phyloP scores from a whole-genome alignment of 352 stramenopile genomes.

The Phytophthora aleatoria region DNA sequence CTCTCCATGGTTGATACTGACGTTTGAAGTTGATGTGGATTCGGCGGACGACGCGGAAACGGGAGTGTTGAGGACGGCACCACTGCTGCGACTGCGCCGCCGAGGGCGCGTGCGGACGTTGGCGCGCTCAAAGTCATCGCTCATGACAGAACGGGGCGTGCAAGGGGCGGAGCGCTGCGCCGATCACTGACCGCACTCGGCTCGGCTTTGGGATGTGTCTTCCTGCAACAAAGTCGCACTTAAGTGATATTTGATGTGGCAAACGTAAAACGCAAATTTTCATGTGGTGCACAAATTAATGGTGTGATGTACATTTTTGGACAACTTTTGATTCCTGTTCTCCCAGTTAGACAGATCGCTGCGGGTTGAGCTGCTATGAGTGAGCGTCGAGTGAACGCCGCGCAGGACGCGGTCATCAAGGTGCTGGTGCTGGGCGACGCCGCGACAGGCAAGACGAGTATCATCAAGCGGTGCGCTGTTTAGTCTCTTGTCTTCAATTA shows the following conservation, averaged over 20 bases:
- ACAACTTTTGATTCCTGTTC: slow-evolving; percentile 7
- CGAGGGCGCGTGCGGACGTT: slow-evolving; percentile 29
- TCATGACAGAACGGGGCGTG: slow-evolving; percentile 19
- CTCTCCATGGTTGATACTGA: slow-evolving; percentile 12
- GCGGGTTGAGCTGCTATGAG: slow-evolving; percentile 38
- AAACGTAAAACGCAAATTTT: neutral
- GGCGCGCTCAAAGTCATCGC: slow-evolving; percentile 26
- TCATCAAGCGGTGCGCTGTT: slow-evolving; percentile 89
- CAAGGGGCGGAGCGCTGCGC: slow-evolving; percentile 5
- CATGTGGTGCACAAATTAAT: neutral
- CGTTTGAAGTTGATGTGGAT: neutral
- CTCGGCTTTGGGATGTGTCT: slow-evolving; percentile 21
- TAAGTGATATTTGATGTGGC: neutral
- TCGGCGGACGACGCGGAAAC: slow-evolving; percentile 36
- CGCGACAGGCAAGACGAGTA: slow-evolving; percentile 92
- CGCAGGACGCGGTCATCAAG: slow-evolving; percentile 91
- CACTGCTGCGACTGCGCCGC: slow-evolving; percentile 76
- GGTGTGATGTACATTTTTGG: slow-evolving; percentile 1
- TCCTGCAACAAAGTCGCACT: slow-evolving; percentile 6
- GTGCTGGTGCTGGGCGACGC: slow-evolving; percentile 91
- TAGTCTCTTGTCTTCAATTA: neutral
- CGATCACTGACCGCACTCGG: neutral
- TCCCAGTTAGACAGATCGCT: slow-evolving; percentile 13
- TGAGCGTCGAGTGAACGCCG: slow-evolving; percentile 71
- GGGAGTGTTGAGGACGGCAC: slow-evolving; percentile 87